A percentile compares a stretch with the other conserved stretches of the same genome.
Conservation (phyloP, 345 rosid species). For the Brassica carinata region DNA sequence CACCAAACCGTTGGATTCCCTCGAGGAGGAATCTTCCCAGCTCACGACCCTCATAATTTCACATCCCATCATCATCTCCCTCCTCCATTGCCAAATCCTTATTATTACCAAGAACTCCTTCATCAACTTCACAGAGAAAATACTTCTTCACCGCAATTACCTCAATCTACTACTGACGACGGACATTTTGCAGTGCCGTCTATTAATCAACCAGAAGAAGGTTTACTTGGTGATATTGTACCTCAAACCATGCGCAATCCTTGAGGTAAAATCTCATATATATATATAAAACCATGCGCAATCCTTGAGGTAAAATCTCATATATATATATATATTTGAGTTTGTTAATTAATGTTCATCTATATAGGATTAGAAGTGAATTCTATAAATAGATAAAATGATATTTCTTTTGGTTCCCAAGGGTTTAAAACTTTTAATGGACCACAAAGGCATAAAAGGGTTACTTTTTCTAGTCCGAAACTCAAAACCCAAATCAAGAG, state of each 20-base stretch:
- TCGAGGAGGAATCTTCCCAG: slow-evolving; percentile 58
- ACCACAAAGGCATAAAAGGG: slow-evolving; percentile 25
- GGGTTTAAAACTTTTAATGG: slow-evolving; percentile 8
- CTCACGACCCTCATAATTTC: slow-evolving; percentile 52
- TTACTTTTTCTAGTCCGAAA: slow-evolving; percentile 11
- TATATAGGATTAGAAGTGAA: background rate
- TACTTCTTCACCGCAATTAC: slow-evolving; percentile 35
- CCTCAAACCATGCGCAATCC: slow-evolving; percentile 71
- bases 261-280: slow-evolving; percentile 23
- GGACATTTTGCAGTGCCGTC: slow-evolving; percentile 13
- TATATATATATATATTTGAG: background rate
- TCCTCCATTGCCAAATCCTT: slow-evolving; percentile 40
- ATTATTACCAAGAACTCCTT: slow-evolving; percentile 49
- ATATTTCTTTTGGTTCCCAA: background rate
- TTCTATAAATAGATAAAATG: background rate
- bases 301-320: slow-evolving; percentile 34
- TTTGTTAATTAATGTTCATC: background rate
- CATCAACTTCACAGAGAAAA: slow-evolving; percentile 47
- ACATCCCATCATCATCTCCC: slow-evolving; percentile 48
- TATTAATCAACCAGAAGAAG: slow-evolving; percentile 51
- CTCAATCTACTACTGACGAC: slow-evolving; percentile 25
- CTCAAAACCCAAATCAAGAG: slow-evolving; percentile 25
- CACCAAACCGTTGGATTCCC: slow-evolving; percentile 85
- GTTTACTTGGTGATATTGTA: slow-evolving; percentile 85
- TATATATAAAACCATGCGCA: slow-evolving; percentile 54